Conservation (phyloP, 2,329 filamentous ascomycete genomes). For the Grosmannia penicillata region DNA sequence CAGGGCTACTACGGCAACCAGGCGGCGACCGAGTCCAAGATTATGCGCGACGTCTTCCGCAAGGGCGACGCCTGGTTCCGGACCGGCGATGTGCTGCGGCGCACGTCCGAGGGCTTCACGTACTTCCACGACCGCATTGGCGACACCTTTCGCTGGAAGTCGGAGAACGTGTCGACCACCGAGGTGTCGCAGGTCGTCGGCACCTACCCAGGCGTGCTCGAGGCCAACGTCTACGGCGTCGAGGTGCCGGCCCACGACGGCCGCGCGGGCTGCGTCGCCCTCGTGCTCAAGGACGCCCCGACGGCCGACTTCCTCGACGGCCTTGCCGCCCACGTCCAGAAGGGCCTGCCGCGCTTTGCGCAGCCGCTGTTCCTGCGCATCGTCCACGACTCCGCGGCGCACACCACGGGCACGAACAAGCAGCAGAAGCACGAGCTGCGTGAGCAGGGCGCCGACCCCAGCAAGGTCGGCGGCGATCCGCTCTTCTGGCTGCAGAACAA, state of each 20-base stretch:
- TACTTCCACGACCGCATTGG: slow-evolving; percentile 74
- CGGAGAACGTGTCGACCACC: slow-evolving; percentile 67
- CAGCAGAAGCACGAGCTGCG: slow-evolving; percentile 67
- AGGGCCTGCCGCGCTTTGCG: slow-evolving; percentile 55
- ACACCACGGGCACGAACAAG: slow-evolving; percentile 74
- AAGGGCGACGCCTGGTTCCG: slow-evolving; percentile 74
- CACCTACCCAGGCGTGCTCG: slow-evolving; percentile 47
- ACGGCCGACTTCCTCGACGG: slow-evolving; percentile 32
- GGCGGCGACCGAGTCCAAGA: slow-evolving; percentile 56
- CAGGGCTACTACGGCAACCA: slow-evolving; percentile 72
- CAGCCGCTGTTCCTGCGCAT: slow-evolving; percentile 65
- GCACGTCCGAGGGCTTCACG: slow-evolving; percentile 53
- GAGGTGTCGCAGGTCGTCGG: slow-evolving; percentile 70
- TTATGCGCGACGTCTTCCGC: slow-evolving; percentile 56
- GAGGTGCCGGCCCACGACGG: slow-evolving; percentile 68
- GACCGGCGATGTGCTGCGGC: slow-evolving; percentile 67
- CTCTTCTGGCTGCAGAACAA: slow-evolving; percentile 52
- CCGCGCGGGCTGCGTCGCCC: slow-evolving; percentile 56
- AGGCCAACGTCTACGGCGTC: slow-evolving; percentile 82
- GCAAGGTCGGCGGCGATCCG: slow-evolving; percentile 30
- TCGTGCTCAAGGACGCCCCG: slow-evolving; percentile 27
- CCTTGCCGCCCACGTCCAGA: slow-evolving; percentile 43
- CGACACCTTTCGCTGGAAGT: slow-evolving; percentile 70
- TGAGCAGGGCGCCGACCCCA: slow-evolving; percentile 58
- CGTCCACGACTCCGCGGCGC: slow-evolving; percentile 37